These are phyloP conservation scores for Populus pruinosa DNA, from an alignment of 345 rosid species.

Conservation along the genomic window DNA sequence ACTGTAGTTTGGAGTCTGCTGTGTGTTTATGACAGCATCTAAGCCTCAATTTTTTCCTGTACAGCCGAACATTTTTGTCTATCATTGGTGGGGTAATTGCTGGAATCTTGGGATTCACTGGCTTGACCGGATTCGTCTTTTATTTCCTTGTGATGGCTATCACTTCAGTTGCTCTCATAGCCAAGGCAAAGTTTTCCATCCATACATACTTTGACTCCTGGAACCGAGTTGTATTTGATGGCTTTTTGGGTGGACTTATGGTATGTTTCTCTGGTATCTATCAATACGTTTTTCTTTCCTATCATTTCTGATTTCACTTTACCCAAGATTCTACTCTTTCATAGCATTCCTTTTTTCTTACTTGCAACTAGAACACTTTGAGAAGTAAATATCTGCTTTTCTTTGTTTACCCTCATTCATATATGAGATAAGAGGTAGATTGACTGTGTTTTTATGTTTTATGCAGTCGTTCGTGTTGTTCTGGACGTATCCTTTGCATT, in stretches of 20 bases:
- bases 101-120: conserved; percentile 84
- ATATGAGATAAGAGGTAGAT: background rate
- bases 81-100: conserved; percentile 87
- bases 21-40: background rate
- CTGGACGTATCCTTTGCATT: conserved; percentile 93
- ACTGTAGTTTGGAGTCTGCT: background rate
- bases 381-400: background rate
- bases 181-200: conserved; percentile 79
- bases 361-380: background rate
- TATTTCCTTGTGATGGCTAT: conserved; percentile 82
- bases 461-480: conserved; percentile 98
- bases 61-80: conserved; percentile 94
- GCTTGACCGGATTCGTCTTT: conserved; percentile 72
- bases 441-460: conserved; percentile 21
- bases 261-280: conserved; percentile 36
- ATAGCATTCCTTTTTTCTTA: background rate
- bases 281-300: background rate
- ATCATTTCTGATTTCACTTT: background rate
- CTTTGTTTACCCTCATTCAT: background rate
- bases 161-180: conserved; percentile 74
- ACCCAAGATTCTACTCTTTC: background rate
- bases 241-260: conserved; percentile 89
- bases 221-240: conserved; percentile 73
- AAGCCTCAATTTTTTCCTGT: conserved; percentile 11
- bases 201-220: conserved; percentile 73